A percentile compares a stretch with the other conserved stretches of the same genome.
phyloP scores from a whole-genome alignment of 2,329 filamentous ascomycete genomes.

The Scedosporium boydii region DNA sequence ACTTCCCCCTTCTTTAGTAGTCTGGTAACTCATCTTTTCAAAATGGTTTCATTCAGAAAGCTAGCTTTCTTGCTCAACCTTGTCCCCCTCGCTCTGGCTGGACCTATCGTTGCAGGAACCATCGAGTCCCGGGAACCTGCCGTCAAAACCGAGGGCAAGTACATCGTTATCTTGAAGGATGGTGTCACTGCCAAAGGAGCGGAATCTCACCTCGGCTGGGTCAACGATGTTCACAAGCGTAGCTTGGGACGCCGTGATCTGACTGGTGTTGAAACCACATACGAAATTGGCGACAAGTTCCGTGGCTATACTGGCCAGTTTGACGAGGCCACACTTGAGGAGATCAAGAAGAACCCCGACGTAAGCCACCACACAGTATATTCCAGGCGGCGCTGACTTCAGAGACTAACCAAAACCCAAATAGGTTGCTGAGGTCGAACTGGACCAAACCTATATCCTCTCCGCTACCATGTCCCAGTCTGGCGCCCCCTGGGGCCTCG shows the following conservation, averaged over 20 bases:
- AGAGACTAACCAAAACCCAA: neutral
- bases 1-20: neutral
- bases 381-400: neutral
- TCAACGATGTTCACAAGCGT: conserved; percentile 20
- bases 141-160: conserved; percentile 23
- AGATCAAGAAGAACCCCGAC: conserved; percentile 10
- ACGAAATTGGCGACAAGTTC: conserved; percentile 4
- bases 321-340: conserved; percentile 7
- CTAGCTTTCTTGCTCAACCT: conserved; percentile 11
- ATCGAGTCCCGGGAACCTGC: conserved; percentile 6
- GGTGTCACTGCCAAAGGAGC: conserved; percentile 20
- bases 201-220: conserved; percentile 24
- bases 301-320: conserved; percentile 10
- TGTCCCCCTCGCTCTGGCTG: conserved; percentile 13
- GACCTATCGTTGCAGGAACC: conserved; percentile 11
- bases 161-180: conserved; percentile 36
- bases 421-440: conserved; percentile 3
- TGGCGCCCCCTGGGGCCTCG: conserved; percentile 22
- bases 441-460: conserved; percentile 4
- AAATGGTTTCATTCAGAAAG: conserved; percentile 13
- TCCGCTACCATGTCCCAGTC: conserved; percentile 14
- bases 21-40: neutral
- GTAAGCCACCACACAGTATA: conserved; percentile 1
- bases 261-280: conserved; percentile 1
- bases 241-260: conserved; percentile 9